Evolutionary conservation across 495 filamentous ascomycete genomes (phyloP), one percentile per base, ranked within the genome.

Genomic region (Penicillium robsamsonii): DNA sequence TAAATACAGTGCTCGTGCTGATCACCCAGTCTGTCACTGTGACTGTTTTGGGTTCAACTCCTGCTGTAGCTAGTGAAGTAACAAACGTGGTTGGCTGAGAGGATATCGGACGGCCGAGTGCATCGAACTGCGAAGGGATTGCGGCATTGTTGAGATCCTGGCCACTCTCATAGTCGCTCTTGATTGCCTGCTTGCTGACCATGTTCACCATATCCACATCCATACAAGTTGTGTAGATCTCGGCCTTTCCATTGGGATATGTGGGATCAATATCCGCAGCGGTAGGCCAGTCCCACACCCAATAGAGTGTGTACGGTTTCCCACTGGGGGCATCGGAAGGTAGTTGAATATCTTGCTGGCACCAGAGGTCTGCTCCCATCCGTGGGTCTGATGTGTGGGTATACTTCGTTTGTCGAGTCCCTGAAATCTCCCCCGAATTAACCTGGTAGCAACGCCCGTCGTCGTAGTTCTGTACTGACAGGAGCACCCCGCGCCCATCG

Each of bases 281-380:
- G 0, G 82, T 86, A 4, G 87, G 85, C 90, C 90, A 97, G 60
- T 95, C 86, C 92, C 92, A 96, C 5, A 96, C 84, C 92, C 92
- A 97, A 72, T 96, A 92, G 40, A 94, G 68, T 0, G 90, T 90
- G 57, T 87, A 87, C 2, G 76, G 66, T 29, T 78, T 80, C 18
- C 86, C 83, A 13, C 67, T 60, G 4, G 73, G 61, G 24, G 77
- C 65, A 58, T 85, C 79, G 3, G 65, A 56, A 4, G 92, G 92
- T 37, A 97, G 70, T 41, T 80, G 70, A 40, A 95, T 70, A 62
- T 94, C 87, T 30, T 84, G 82, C 71, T 96, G 91, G 68, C 92
- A 96, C 78, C 78, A 83, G 9, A 92, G 73, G 50, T 85, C 72
- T 4, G 70, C 67, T 12, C 80, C 80, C 70, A 75, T 82, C 20